A percentile compares a stretch with the other conserved stretches of the same genome.
Conservation (phyloP, 1,139 yeast genomes). For the Taphrina confusa region DNA sequence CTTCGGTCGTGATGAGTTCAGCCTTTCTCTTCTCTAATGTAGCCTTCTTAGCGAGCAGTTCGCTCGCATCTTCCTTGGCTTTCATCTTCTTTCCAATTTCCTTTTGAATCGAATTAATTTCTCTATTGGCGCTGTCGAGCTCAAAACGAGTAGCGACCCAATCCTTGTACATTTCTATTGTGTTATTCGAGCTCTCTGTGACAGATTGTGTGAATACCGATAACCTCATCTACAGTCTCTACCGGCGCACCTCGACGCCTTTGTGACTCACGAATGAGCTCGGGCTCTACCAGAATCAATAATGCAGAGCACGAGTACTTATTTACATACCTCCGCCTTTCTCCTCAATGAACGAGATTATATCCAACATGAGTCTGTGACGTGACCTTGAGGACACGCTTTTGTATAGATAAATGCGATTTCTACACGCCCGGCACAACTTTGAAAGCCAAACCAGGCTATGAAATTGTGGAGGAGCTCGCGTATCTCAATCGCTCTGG, state of each 20-base stretch:
- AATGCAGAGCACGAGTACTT: slow-evolving; percentile 84
- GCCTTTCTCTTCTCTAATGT: slow-evolving; percentile 69
- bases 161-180: slow-evolving; percentile 19
- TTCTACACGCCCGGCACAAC: too few species aligned
- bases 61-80: slow-evolving; percentile 91
- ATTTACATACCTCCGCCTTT: slow-evolving; percentile 60
- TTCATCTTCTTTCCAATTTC: slow-evolving; percentile 89
- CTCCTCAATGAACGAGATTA: slow-evolving; percentile 34
- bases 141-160: slow-evolving; percentile 58
- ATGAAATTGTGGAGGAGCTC: slow-evolving; percentile 1
- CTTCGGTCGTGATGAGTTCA: slow-evolving; percentile 65
- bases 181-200: neutral
- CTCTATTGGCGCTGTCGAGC: slow-evolving; percentile 84
- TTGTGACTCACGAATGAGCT: slow-evolving; percentile 80
- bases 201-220: slow-evolving; percentile 63
- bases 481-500: neutral
- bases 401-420: neutral
- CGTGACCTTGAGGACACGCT: neutral
- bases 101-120: slow-evolving; percentile 83
- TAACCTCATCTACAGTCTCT: slow-evolving; percentile 92
- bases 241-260: slow-evolving; percentile 92
- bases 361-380: slow-evolving; percentile 33
- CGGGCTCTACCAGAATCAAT: slow-evolving; percentile 74
- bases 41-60: slow-evolving; percentile 78
- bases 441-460: too few species aligned